Conservation (phyloP, 768 basidiomycete genomes). For the Naganishia vaughanmartiniae region DNA sequence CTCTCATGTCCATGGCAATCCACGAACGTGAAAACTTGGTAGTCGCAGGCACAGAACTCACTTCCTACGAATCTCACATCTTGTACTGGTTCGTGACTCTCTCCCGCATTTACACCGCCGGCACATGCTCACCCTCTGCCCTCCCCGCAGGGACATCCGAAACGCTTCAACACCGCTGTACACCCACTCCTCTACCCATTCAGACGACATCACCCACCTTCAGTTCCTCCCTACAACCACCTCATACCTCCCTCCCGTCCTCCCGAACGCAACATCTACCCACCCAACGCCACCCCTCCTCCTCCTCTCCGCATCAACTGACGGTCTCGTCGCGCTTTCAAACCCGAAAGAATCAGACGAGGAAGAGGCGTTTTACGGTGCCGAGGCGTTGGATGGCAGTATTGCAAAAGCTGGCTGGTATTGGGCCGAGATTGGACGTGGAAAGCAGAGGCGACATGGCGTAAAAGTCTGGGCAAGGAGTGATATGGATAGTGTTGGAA, state of each 20-base stretch:
- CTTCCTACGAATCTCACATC: constrained; percentile 72
- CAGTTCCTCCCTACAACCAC: constrained; percentile 57
- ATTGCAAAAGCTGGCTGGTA: constrained; percentile 70
- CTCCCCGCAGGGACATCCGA: constrained; percentile 63
- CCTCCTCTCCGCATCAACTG: constrained; percentile 77
- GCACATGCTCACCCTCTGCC: not conserved
- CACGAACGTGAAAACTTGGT: constrained; percentile 57
- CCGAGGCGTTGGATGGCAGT: constrained; percentile 69
- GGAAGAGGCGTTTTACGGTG: constrained; percentile 75
- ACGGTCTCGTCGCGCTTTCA: constrained; percentile 67
- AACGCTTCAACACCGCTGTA: constrained; percentile 68
- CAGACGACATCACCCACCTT: constrained; percentile 83
- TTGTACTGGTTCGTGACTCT: constrained; percentile 66
- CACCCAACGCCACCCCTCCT: constrained; percentile 53
- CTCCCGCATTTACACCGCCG: constrained; percentile 33
- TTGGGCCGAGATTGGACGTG: constrained; percentile 60
- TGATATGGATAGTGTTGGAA: constrained; percentile 91
- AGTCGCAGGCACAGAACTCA: constrained; percentile 77
- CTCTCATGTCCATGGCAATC: constrained; percentile 44
- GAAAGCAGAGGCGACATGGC: constrained; percentile 18
- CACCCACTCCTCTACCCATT: constrained; percentile 80
- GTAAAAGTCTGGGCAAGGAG: constrained; percentile 72
- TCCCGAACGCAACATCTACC: constrained; percentile 34
- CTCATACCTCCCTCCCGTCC: constrained; percentile 35
- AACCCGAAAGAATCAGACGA: constrained; percentile 67